Base-by-base conservation (phyloP, 768 basidiomycete genomes). In the Leccinum subtestaceum region DNA sequence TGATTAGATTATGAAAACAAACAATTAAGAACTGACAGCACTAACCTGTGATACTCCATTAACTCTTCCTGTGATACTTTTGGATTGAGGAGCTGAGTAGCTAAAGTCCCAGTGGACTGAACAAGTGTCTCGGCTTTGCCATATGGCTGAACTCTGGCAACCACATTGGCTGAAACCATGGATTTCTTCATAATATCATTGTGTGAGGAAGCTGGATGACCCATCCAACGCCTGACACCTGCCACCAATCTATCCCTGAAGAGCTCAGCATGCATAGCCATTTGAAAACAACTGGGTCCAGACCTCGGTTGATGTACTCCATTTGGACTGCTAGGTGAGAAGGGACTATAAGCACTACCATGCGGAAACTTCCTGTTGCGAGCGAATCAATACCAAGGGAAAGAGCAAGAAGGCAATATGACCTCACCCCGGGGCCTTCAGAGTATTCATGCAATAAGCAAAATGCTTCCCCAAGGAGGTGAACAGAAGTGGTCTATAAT, bases 381-480 rank as follows among this genome's bases (percentile, higher is more conserved):
- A 15, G 6, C 56, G 5, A 23, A 32, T 25, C 27, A n/a, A 50
- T 1, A 8, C 21, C 52, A 0, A n/a, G 25, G 4, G 0, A 10
- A n/a, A 48, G 11, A 1, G 0, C 13, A 52, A 21, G 1, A 1
- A 11, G 7, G 53, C 0, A 15, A 43, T 21, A 17, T 25, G 21
- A 27, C 53, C 87, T 54, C 63, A 89, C 92, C 89, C 91, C 31
- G 90, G 89, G 2, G 93, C 78, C 69, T 91, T 92, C 52, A 89
- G 72, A 4, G 91, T 93, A 61, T 93, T 93, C 88, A 95, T 94
- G n/a, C 86, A 88, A 75, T 87, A 95, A 11, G 90, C 91, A 74
- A 95, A 95, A 68, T 94, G 93, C 68, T 93, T 91, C 17, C 87
- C 89, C 54, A 95, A 74, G 5, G 87, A 86, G 0, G 94, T 95